Evolutionary conservation across 257 asterid species (phyloP).

Genomic region (Anisodus acutangulus): DNA sequence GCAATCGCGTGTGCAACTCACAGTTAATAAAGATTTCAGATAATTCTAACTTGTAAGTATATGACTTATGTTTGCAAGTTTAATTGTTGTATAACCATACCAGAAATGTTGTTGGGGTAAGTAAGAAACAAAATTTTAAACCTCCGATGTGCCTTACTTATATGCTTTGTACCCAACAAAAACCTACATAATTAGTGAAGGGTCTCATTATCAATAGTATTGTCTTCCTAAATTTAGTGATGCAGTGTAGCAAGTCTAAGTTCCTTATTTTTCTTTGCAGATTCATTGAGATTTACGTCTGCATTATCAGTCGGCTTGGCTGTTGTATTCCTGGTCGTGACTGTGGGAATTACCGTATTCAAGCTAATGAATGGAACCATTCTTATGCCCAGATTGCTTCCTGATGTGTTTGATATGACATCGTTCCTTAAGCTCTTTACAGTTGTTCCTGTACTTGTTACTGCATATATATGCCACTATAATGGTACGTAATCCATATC

Average conservation of each 20-base stretch:
- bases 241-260: conserved; percentile 22
- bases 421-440: conserved; percentile 87
- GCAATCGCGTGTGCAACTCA: too few relatives aligned
- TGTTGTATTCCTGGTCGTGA: conserved; percentile 86
- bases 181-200: not conserved
- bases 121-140: too few relatives aligned
- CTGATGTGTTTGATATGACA: conserved; percentile 60
- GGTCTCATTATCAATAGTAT: not conserved
- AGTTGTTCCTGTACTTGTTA: conserved; percentile 92
- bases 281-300: conserved; percentile 94
- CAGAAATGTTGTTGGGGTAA: too few relatives aligned
- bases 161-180: too few relatives aligned
- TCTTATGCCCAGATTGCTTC: conserved; percentile 80
- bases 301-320: conserved; percentile 96
- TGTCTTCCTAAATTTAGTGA: not conserved
- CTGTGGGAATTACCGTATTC: conserved; percentile 75
- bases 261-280: conserved; percentile 58
- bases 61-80: too few relatives aligned
- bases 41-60: too few relatives aligned
- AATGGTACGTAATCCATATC: conserved; percentile 62
- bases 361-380: conserved; percentile 74
- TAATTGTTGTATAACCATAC: too few relatives aligned
- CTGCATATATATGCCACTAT: conserved; percentile 96
- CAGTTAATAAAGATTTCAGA: too few relatives aligned
- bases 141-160: too few relatives aligned